A percentile compares a stretch with the other conserved stretches of the same genome.
These are phyloP conservation scores for Amaranthus tricolor DNA, from an alignment of 179 eudicot species.

Conservation along the genomic window DNA sequence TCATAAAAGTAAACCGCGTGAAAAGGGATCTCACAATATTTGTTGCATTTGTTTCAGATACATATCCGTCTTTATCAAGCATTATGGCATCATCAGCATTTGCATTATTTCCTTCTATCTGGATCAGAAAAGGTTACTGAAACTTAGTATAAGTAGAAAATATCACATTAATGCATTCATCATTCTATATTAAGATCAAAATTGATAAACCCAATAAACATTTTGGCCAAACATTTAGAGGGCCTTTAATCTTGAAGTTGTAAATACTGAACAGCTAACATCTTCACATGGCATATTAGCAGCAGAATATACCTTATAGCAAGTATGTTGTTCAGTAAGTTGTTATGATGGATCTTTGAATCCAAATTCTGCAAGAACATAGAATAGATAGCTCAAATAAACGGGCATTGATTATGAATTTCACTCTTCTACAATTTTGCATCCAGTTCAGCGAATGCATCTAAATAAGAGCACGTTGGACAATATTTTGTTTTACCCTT, in stretches of 20 bases:
- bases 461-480: not conserved
- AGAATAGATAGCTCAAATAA: conserved; percentile 6
- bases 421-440: not conserved
- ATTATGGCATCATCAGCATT: conserved; percentile 94
- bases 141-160: not conserved
- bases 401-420: not conserved
- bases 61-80: conserved; percentile 98
- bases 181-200: not conserved
- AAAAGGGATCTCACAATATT: conserved; percentile 60
- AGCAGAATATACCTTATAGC: conserved; percentile 69
- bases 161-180: not conserved
- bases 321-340: conserved; percentile 90
- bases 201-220: not conserved
- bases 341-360: conserved; percentile 99
- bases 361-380: conserved; percentile 72
- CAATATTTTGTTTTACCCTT: not conserved
- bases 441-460: not conserved
- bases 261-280: not conserved
- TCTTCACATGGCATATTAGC: not conserved
- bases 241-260: conserved; percentile 2
- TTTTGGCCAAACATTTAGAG: not conserved
- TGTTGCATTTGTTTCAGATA: conserved; percentile 98
- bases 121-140: conserved; percentile 27
- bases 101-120: conserved; percentile 97
- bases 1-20: conserved; percentile 2